Evolutionary conservation across 208 protist genomes (phyloP).

Genomic region (Porcisia hertigi): DNA sequence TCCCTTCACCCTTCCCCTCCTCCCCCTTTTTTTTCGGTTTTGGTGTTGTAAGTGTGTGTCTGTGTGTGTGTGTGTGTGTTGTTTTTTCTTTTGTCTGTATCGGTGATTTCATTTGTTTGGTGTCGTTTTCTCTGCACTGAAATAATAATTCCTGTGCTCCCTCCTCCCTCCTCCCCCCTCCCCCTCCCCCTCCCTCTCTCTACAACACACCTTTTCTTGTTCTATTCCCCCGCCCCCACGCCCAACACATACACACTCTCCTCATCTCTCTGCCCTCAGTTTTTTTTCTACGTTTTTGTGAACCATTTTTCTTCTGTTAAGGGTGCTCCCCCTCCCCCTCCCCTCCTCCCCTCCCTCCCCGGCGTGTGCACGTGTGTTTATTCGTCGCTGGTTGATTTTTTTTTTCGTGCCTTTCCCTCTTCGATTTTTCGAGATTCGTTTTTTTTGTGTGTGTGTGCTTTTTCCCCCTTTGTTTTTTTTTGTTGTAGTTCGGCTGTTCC

Average conservation of each 20-base stretch:
- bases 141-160: not conserved
- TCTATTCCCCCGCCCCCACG: not conserved
- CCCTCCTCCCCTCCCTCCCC: not conserved
- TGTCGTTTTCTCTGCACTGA: not conserved
- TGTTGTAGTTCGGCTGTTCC: not conserved
- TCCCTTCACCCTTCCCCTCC: too few species aligned
- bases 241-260: not conserved
- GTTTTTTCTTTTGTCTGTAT: not conserved
- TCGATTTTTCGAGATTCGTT: too few species aligned
- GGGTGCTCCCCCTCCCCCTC: not conserved
- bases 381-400: not conserved
- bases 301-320: not conserved
- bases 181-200: not conserved
- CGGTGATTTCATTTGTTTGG: not conserved
- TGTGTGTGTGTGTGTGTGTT: not conserved
- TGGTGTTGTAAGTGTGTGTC: not conserved
- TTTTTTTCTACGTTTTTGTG: not conserved
- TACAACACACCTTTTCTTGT: not conserved
- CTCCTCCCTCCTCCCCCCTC: not conserved
- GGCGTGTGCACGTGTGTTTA: not conserved
- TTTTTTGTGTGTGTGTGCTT: not conserved
- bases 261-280: not conserved
- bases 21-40: too few species aligned
- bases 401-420: not conserved
- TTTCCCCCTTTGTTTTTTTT: conserved; percentile 1